phyloP scores from a whole-genome alignment of 495 filamentous ascomycete genomes.

The Annulohypoxylon stygium region DNA sequence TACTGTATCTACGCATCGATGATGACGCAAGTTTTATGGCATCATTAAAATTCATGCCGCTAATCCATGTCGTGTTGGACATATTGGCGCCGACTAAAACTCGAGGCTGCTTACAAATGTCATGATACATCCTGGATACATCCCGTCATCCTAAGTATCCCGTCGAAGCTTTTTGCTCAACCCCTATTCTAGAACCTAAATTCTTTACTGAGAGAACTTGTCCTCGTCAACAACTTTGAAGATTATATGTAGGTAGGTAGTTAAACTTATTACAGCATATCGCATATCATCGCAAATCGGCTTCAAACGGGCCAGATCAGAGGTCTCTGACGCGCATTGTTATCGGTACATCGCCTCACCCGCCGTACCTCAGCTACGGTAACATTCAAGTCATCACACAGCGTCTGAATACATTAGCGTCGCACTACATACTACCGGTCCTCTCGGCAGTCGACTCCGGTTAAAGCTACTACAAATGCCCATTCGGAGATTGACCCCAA shows the following conservation, averaged over 20 bases:
- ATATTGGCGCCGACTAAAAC: constrained; percentile 17
- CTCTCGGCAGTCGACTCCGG: constrained; percentile 45
- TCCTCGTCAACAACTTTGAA: neutral
- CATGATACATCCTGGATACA: no score
- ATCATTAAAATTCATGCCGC: constrained; percentile 29
- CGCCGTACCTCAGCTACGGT: constrained; percentile 34
- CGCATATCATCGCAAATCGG: constrained; percentile 10
- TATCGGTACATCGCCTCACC: constrained; percentile 42
- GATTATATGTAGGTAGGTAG: neutral
- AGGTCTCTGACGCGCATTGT: constrained; percentile 31
- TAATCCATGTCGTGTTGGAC: constrained; percentile 8
- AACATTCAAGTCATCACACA: constrained; percentile 38
- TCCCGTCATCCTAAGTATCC: neutral
- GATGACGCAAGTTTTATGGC: constrained; percentile 47
- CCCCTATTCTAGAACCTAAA: neutral
- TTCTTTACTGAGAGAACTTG: neutral
- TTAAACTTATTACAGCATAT: no score
- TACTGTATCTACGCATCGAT: neutral
- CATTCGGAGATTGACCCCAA: constrained; percentile 36
- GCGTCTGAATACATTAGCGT: constrained; percentile 41
- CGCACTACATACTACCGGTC: constrained; percentile 43
- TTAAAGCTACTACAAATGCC: constrained; percentile 39
- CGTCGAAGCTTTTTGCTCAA: neutral
- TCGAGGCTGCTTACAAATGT: constrained; percentile 12
- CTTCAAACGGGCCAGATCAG: constrained; percentile 26